A percentile compares a stretch with the other conserved stretches of the same genome.
Evolutionary conservation across 179 eudicot genomes (phyloP).

Genomic region (Silene coronaria): DNA sequence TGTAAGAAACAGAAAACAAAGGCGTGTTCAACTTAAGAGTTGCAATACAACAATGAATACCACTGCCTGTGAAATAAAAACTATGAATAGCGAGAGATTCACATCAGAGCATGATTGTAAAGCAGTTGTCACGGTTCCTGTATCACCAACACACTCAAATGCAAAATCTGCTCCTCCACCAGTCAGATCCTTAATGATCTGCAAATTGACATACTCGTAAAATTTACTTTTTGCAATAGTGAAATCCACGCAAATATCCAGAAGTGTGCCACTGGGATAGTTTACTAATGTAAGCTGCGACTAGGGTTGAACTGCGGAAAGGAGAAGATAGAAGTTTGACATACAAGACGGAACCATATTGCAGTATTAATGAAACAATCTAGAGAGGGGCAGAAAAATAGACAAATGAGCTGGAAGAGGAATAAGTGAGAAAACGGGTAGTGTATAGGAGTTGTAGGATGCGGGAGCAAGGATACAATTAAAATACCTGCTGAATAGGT

Average conservation of each 20-base stretch:
- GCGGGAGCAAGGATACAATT: background rate
- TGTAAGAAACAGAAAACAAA: slow-evolving; percentile 17
- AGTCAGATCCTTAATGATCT: slow-evolving; percentile 74
- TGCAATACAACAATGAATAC: background rate
- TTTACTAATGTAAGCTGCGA: background rate
- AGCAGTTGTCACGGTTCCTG: slow-evolving; percentile 62
- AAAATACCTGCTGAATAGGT: slow-evolving; percentile 76
- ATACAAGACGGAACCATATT: background rate
- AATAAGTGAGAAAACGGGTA: too few species aligned
- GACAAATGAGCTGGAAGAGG: too few species aligned
- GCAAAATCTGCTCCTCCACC: slow-evolving; percentile 91
- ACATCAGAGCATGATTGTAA: slow-evolving; percentile 87
- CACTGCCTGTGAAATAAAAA: background rate
- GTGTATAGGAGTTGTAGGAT: background rate
- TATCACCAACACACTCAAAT: slow-evolving; percentile 89
- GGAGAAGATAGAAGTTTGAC: background rate
- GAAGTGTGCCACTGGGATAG: background rate
- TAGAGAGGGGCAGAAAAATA: background rate
- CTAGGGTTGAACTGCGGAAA: background rate
- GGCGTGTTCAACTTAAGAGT: background rate
- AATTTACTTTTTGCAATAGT: background rate
- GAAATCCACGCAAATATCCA: background rate
- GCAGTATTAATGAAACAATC: background rate
- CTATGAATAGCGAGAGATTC: slow-evolving; percentile 19
- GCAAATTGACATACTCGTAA: slow-evolving; percentile 8